These are phyloP conservation scores for Xylaria sp. DNA, from an alignment of 495 filamentous ascomycete genomes.

Conservation along the genomic window DNA sequence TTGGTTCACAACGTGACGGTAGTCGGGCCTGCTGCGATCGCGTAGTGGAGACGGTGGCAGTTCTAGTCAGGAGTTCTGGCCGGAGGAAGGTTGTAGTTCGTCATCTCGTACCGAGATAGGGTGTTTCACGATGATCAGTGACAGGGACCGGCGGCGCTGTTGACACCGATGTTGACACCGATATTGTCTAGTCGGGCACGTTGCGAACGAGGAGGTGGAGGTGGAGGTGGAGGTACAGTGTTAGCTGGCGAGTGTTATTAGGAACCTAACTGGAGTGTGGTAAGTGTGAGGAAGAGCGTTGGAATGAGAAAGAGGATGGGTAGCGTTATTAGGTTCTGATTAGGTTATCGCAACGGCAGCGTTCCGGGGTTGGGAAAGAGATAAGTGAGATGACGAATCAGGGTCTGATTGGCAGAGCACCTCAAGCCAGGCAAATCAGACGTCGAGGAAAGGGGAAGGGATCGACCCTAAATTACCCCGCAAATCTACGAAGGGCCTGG, in stretches of 20 bases:
- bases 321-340: not conserved
- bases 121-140: not conserved
- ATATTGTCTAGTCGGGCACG: not conserved
- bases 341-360: not conserved
- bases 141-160: not conserved
- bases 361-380: not conserved
- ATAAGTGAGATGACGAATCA: not conserved
- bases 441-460: not conserved
- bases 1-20: not conserved
- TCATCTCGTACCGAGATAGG: not conserved
- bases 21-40: not conserved
- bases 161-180: not conserved
- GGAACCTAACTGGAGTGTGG: no score
- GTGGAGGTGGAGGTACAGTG: not conserved
- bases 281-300: no score
- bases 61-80: not conserved
- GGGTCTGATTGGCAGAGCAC: not conserved
- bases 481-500: constrained; percentile 15
- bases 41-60: not conserved
- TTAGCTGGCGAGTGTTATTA: no score
- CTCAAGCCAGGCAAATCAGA: constrained; percentile 13
- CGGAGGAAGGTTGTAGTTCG: not conserved
- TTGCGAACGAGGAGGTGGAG: not conserved
- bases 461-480: constrained; percentile 17
- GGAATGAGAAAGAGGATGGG: no score